These are phyloP conservation scores for Phytopythium boreale DNA, from an alignment of 352 stramenopile genomes.

Conservation along the genomic window DNA sequence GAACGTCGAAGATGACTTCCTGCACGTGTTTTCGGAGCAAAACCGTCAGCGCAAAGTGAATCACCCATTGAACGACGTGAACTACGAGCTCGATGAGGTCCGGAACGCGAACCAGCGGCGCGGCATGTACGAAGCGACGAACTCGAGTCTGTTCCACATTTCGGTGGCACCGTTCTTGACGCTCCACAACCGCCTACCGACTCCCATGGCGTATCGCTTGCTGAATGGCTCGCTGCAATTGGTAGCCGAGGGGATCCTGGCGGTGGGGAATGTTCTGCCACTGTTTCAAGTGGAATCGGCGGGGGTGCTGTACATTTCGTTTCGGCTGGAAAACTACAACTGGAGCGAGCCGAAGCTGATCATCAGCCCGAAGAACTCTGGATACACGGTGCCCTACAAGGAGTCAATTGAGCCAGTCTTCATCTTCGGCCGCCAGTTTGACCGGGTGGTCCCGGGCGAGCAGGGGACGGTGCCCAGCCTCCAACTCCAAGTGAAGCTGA, in stretches of 20 bases:
- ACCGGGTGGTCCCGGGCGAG: conserved; percentile 59
- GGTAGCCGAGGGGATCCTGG: conserved; percentile 82
- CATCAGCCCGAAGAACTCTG: conserved; percentile 68
- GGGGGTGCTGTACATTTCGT: conserved; percentile 73
- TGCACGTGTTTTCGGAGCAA: conserved; percentile 65
- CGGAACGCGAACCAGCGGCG: conserved; percentile 69
- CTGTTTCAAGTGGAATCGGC: conserved; percentile 79
- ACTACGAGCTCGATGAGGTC: conserved; percentile 81
- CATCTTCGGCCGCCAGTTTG: conserved; percentile 66
- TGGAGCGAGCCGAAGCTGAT: conserved; percentile 80
- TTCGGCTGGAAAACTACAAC: conserved; percentile 87
- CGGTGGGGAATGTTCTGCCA: conserved; percentile 75
- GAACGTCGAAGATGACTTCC: conserved; percentile 78
- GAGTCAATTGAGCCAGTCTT: conserved; percentile 67
- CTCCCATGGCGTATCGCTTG: conserved; percentile 79
- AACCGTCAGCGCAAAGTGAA: conserved; percentile 42
- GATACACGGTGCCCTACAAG: conserved; percentile 78
- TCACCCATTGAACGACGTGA: conserved; percentile 63
- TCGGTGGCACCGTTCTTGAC: conserved; percentile 83
- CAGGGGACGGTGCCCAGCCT: conserved; percentile 79
- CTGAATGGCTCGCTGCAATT: conserved; percentile 82
- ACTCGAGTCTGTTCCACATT: conserved; percentile 82
- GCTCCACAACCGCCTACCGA: conserved; percentile 80
- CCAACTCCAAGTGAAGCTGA: conserved; percentile 81
- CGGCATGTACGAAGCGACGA: conserved; percentile 79